Conservation (phyloP, 2,329 filamentous ascomycete species). For the Phyllosticta citrichinensis region DNA sequence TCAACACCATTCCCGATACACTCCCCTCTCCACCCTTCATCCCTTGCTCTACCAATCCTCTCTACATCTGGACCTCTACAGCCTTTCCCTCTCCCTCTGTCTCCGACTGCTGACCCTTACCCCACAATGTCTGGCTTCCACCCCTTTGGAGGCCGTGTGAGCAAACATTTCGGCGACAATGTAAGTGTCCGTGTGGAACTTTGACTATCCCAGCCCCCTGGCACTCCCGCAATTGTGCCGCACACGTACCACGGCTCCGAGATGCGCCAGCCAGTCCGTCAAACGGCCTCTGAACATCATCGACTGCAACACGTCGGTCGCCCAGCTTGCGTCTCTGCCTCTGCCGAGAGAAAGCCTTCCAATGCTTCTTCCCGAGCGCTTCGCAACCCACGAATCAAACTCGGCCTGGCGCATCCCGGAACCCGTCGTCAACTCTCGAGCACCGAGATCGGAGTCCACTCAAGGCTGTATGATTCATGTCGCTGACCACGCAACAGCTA, state of each 20-base stretch:
- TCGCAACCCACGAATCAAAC: not conserved
- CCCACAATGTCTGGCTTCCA: conserved; percentile 30
- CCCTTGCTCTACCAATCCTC: not conserved
- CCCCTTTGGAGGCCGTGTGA: conserved; percentile 44
- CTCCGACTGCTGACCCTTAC: not conserved
- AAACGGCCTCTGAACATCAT: not conserved
- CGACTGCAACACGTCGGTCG: too few relatives aligned
- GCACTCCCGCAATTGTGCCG: not conserved
- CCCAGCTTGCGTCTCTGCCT: too few relatives aligned
- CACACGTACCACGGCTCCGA: not conserved
- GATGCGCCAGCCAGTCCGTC: not conserved
- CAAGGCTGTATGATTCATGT: not conserved
- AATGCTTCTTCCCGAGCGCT: not conserved
- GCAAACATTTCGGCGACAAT: conserved; percentile 41
- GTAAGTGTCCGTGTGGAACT: conserved; percentile 22
- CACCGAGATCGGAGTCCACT: not conserved
- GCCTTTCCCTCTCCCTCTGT: not conserved
- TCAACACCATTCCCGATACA: not conserved
- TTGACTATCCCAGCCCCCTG: not conserved
- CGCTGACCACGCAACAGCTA: conserved; percentile 28
- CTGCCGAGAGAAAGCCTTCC: not conserved
- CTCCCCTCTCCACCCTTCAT: not conserved
- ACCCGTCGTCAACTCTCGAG: not conserved
- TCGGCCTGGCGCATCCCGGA: not conserved
- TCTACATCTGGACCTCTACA: not conserved